Conservation (phyloP, 2,329 filamentous ascomycete genomes). For the Phoma herbarum region DNA sequence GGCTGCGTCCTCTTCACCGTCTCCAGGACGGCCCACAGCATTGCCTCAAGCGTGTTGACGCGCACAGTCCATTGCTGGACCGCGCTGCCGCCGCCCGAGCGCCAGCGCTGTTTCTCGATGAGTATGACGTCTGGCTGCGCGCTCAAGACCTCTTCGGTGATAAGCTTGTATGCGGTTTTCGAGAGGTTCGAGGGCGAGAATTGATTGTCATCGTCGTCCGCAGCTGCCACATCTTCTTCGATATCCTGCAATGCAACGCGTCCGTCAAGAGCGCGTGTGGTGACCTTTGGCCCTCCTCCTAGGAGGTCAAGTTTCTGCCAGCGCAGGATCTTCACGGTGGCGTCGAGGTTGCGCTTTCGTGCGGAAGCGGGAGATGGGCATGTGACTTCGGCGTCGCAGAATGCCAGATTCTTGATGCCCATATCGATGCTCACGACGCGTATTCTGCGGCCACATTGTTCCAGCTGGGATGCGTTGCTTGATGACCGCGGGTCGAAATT, state of each 20-base stretch:
- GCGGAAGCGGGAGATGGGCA: neutral
- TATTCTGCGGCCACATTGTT: constrained; percentile 7
- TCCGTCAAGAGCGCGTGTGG: neutral
- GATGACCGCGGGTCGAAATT: neutral
- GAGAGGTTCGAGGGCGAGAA: constrained; percentile 66
- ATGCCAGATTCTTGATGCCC: constrained; percentile 83
- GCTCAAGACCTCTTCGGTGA: constrained; percentile 58
- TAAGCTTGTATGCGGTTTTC: constrained; percentile 63
- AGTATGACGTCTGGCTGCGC: constrained; percentile 73
- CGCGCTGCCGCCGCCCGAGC: constrained; percentile 68
- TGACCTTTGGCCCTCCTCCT: neutral
- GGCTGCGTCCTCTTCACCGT: constrained; percentile 9
- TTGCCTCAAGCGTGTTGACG: constrained; percentile 83
- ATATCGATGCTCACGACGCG: constrained; percentile 81
- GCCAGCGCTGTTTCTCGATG: constrained; percentile 72
- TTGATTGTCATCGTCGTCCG: constrained; percentile 41
- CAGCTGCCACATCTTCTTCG: neutral
- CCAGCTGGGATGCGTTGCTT: constrained; percentile 32
- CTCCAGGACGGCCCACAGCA: constrained; percentile 72
- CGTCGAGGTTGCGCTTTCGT: neutral
- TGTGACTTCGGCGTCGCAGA: constrained; percentile 66
- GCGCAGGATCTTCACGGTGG: constrained; percentile 37
- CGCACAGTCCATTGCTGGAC: constrained; percentile 84
- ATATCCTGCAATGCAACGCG: neutral
- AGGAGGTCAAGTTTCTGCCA: constrained; percentile 47